phyloP scores from a whole-genome alignment of 306 rosid genomes.

The Cucumis melo region DNA sequence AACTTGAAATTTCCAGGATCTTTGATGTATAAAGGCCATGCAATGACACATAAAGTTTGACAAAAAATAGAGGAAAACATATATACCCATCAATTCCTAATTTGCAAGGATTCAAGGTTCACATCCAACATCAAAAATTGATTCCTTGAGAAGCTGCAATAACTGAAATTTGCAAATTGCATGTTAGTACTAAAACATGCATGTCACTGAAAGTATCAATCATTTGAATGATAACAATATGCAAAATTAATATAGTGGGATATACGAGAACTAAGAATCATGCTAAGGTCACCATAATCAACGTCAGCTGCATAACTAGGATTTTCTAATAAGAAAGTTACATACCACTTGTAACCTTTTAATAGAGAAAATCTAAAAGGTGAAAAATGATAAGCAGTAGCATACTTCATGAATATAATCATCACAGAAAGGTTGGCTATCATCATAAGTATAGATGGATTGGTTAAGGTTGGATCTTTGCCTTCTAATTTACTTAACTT shows the following conservation, averaged over 20 bases:
- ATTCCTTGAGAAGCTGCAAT: conserved; percentile 66
- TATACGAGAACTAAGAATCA: neutral
- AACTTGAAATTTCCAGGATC: conserved; percentile 3
- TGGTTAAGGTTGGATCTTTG: too few relatives aligned
- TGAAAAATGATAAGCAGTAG: too few relatives aligned
- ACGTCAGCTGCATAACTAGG: neutral
- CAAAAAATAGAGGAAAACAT: conserved; percentile 10
- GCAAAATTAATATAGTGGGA: neutral
- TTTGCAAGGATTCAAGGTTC: conserved; percentile 72
- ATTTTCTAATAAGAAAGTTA: too few relatives aligned
- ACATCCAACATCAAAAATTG: conserved; percentile 70
- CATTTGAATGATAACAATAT: neutral
- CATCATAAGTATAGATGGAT: too few relatives aligned
- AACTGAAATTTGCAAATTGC: conserved; percentile 48
- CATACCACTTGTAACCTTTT: too few relatives aligned
- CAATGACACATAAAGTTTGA: neutral
- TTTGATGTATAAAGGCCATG: neutral
- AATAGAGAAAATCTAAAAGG: too few relatives aligned
- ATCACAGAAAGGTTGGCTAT: too few relatives aligned
- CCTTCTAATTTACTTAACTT: too few relatives aligned
- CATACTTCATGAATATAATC: too few relatives aligned
- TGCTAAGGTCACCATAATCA: neutral
- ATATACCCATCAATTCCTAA: conserved; percentile 13
- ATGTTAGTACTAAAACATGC: conserved; percentile 7
- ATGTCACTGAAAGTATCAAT: neutral